Base-by-base conservation (phyloP, 306 rosid species). In the Vigna angularis region DNA sequence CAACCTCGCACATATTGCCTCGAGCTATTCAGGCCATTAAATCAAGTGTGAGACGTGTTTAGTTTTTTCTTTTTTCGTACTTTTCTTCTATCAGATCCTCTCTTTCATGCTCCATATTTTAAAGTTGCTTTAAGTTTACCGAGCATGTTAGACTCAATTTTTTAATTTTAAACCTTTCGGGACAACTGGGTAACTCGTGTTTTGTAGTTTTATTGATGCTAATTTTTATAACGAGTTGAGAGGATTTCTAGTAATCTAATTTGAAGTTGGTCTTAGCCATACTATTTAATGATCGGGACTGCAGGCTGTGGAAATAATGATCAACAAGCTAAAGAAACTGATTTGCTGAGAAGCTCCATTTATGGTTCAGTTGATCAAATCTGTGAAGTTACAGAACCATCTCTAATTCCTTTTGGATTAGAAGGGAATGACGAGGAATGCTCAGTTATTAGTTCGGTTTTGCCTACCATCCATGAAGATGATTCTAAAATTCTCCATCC, bases 281-380 rank as follows among this genome's bases (percentile, higher is more conserved):
- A 55, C 64, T 77, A 67, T 50, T 70, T 74, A 81, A 83, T 81
- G 45, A 69, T 63, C 74, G 56, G 87, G 89, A 89, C 76, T 61
- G 87, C 90, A 89, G 98, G 86, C 58, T 58, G 70, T 53, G 77
- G 83, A 66, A 74, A 79, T 69, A 86, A 74, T 72, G 84, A 83
- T 75, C 88, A 78, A 73, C 88, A 67, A 78, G 69, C 79, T 74
- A 79, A 69, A 71, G 89, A 82, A 76, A 75, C 67, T 49, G 59
- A 66, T 63, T 86, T 87, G 59, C 68, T 66, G 65, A 86, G 72
- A 76, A 76, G 73, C 26, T 61, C 80, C 32, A 72, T 75, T 34
- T 59, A 76, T 81, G 70, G 78, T 83, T 69, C 85, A 52, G 81
- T 81, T 80, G 88, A 87, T 84, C 93, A 86, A 83, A 77, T 82